Evolutionary conservation across 2,329 filamentous ascomycete species (phyloP).

Genomic region (Epichloe sylvatica): DNA sequence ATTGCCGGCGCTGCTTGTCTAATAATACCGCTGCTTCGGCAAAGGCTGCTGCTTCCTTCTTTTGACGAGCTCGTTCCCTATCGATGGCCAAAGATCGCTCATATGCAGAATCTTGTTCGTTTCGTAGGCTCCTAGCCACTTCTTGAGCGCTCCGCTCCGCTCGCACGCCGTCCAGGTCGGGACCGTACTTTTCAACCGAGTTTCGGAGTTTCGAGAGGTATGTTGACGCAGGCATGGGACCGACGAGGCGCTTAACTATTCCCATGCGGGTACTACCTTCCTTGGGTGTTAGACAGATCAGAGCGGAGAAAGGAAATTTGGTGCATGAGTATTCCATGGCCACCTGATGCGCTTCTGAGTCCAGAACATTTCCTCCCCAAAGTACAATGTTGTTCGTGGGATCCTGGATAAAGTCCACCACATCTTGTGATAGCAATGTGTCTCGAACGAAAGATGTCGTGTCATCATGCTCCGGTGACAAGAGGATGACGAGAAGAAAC

Average conservation of each 20-base stretch:
- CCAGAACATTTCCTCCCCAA: constrained; percentile 85
- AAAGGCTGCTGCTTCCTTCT: constrained; percentile 59
- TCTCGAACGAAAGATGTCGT: constrained; percentile 69
- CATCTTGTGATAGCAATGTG: constrained; percentile 63
- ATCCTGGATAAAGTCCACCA: constrained; percentile 60
- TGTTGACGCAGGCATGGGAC: constrained; percentile 54
- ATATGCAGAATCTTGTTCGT: constrained; percentile 85
- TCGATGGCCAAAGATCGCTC: constrained; percentile 82
- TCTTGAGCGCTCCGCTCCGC: constrained; percentile 67
- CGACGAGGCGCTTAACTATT: constrained; percentile 64
- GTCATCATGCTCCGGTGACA: constrained; percentile 91
- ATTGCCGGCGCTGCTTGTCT: constrained; percentile 42
- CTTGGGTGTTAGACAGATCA: constrained; percentile 78
- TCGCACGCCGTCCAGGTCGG: constrained; percentile 61
- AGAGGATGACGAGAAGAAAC: constrained; percentile 74
- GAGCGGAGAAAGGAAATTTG: constrained; percentile 78
- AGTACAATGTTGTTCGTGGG: constrained; percentile 67
- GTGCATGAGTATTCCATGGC: constrained; percentile 76
- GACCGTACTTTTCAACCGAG: constrained; percentile 61
- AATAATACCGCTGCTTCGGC: constrained; percentile 46
- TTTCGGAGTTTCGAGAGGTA: constrained; percentile 62
- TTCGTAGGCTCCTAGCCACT: constrained; percentile 64
- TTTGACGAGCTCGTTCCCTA: constrained; percentile 65
- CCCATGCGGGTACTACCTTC: constrained; percentile 82
- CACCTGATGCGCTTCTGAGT: constrained; percentile 89